Evolutionary conservation across 2,329 filamentous ascomycete species (phyloP).

Genomic region (Alternaria arborescens): DNA sequence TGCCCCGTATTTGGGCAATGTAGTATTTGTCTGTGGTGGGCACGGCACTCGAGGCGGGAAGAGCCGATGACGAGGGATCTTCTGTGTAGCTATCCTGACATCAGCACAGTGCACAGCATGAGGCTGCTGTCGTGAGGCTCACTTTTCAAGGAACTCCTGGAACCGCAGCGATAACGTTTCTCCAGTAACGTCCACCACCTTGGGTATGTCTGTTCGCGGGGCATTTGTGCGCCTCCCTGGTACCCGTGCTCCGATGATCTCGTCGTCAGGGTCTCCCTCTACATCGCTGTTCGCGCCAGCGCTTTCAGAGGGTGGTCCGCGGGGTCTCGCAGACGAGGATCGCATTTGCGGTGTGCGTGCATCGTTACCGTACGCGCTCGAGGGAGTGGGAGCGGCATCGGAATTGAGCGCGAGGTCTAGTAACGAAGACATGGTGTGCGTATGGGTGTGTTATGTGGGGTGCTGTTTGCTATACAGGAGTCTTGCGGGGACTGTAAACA

Average conservation of each 20-base stretch:
- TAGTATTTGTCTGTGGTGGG: conserved; percentile 84
- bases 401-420: conserved; percentile 61
- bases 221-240: conserved; percentile 48
- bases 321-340: conserved; percentile 64
- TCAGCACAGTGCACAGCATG: conserved; percentile 17
- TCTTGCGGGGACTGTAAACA: conserved; percentile 29
- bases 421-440: conserved; percentile 60
- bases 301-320: conserved; percentile 62
- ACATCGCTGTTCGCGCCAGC: conserved; percentile 63
- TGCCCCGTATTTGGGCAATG: conserved; percentile 80
- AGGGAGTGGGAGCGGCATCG: conserved; percentile 53
- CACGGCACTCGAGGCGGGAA: conserved; percentile 70
- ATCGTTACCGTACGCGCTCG: conserved; percentile 47
- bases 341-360: conserved; percentile 51
- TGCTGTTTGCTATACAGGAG: conserved; percentile 16
- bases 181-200: conserved; percentile 79
- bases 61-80: conserved; percentile 69
- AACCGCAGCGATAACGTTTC: conserved; percentile 79
- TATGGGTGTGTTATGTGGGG: conserved; percentile 9
- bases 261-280: conserved; percentile 68
- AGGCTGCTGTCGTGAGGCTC: conserved; percentile 32
- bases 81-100: conserved; percentile 65
- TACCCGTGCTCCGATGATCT: conserved; percentile 64
- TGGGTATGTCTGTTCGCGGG: conserved; percentile 68
- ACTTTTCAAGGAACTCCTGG: conserved; percentile 82